Base-by-base conservation (phyloP, 2,329 filamentous ascomycete species). In the Pleurostoma richardsiae region DNA sequence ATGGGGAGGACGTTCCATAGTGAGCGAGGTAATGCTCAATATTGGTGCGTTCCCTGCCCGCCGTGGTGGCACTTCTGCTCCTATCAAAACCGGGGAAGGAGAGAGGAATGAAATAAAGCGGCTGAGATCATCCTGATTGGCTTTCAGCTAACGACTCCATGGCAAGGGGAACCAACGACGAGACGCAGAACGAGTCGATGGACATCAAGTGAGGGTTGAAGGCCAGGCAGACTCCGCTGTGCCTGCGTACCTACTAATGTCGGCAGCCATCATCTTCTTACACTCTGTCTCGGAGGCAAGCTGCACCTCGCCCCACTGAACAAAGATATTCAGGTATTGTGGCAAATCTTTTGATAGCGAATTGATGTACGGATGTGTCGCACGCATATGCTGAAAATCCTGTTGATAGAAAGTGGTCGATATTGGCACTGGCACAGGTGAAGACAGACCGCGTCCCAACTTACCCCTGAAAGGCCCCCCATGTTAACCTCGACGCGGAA, bases 361-460 rank as follows among this genome's bases (percentile, higher is more conserved):
- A 39, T 5, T 28, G 7, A 10, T 19, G 19, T 19, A 19, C 19
- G 19, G 19, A 19, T 19, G 19, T 19, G 19, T 19, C 19, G 19
- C 19, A 19, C 19, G 29, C 6, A 39, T 8, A 1, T 33, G 4
- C 10, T 10, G 40, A 6, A 38, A 40, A 30, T 42, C n/a, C 10
- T 7, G 28, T 10, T 11, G 36, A 31, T 29, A 58, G 51, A 56
- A 55, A 52, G 57, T 77, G 11, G 59, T 81, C 29, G 76, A 81
- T 53, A 62, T 80, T 39, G 72, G 77, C 41, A 79, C 78, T 5
- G 78, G 80, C 33, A 76, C 74, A 4, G 77, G 33, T 36, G n/a
- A 36, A 8, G 8, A n/a, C n/a, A 8, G 8, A 36, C 33, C 8
- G n/a, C 8, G n/a, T 36, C 33, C 33, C 33, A 36, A 36, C n/a